Conservation (phyloP, 108 stramenopile species). For the Epithemia pelagica region DNA sequence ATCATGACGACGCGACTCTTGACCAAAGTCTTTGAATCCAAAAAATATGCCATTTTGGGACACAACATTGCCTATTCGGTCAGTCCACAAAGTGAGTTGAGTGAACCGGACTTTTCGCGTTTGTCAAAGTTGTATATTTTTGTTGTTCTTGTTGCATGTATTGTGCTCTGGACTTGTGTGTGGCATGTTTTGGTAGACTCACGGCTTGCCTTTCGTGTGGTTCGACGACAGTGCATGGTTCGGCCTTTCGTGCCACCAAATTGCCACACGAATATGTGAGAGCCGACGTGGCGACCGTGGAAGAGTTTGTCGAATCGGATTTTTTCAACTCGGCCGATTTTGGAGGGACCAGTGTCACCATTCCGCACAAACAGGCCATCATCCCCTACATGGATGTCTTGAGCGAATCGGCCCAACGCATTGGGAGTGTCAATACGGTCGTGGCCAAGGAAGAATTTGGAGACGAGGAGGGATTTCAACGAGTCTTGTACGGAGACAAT, state of each 20-base stretch:
- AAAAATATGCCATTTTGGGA: slow-evolving; percentile 86
- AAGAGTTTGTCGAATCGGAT: slow-evolving; percentile 79
- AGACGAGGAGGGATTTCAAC: slow-evolving; percentile 22
- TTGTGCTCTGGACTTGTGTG: background rate
- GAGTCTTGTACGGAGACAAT: slow-evolving; percentile 90
- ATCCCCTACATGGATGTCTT: slow-evolving; percentile 88
- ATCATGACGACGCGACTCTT: slow-evolving; percentile 83
- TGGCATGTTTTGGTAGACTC: background rate
- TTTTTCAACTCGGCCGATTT: slow-evolving; percentile 71
- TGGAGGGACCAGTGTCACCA: slow-evolving; percentile 94
- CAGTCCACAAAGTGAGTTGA: slow-evolving; percentile 81
- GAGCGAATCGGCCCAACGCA: slow-evolving; percentile 82
- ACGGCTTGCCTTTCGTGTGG: background rate
- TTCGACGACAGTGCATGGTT: slow-evolving; percentile 54
- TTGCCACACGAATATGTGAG: slow-evolving; percentile 84
- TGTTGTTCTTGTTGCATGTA: background rate
- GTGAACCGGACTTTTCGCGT: no score
- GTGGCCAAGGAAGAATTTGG: slow-evolving; percentile 60
- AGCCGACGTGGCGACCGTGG: slow-evolving; percentile 72
- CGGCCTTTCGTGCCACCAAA: slow-evolving; percentile 78
- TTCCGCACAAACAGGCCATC: slow-evolving; percentile 96
- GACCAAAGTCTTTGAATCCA: slow-evolving; percentile 63
- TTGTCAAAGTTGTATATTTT: background rate
- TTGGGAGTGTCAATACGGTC: slow-evolving; percentile 99
- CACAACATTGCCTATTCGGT: slow-evolving; percentile 91